phyloP scores from a whole-genome alignment of 2,329 filamentous ascomycete species.

The Aciculosporium take region DNA sequence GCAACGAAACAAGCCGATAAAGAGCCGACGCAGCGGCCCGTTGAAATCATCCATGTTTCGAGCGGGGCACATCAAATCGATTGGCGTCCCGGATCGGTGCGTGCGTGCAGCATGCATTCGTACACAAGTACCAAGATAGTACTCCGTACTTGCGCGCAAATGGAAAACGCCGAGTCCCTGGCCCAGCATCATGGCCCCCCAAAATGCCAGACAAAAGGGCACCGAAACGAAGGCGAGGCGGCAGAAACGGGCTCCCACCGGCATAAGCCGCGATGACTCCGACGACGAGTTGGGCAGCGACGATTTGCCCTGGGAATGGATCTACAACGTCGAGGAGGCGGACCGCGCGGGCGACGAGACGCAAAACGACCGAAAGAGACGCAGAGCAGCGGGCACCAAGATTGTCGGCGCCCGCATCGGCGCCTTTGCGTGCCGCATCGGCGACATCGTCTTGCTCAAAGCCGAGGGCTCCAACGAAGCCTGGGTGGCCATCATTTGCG shows the following conservation, averaged over 20 bases:
- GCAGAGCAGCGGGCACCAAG: constrained; percentile 22
- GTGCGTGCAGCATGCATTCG: too few species aligned
- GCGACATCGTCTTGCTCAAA: constrained; percentile 76
- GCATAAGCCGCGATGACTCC: constrained; percentile 61
- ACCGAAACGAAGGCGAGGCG: constrained; percentile 11
- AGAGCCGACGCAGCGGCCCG: too few species aligned
- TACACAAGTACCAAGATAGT: too few species aligned
- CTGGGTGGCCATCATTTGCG: constrained; percentile 82
- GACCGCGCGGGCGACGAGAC: constrained; percentile 12
- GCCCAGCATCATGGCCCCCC: constrained; percentile 13
- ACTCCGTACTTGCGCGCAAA: too few species aligned
- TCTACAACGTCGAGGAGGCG: constrained; percentile 39
- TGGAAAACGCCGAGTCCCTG: neutral
- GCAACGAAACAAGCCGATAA: too few species aligned
- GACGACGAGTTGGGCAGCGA: constrained; percentile 73
- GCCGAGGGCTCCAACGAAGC: constrained; percentile 75
- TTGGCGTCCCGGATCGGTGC: neutral
- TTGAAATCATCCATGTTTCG: neutral
- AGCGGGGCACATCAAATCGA: neutral
- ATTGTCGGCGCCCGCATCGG: constrained; percentile 79
- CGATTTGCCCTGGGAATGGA: constrained; percentile 66
- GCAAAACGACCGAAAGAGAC: constrained; percentile 21
- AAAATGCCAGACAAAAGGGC: constrained; percentile 8
- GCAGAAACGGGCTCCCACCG: constrained; percentile 22
- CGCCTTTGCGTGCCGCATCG: constrained; percentile 62